phyloP scores from a whole-genome alignment of 805 yeast genomes.

The Myxozyma monticola region DNA sequence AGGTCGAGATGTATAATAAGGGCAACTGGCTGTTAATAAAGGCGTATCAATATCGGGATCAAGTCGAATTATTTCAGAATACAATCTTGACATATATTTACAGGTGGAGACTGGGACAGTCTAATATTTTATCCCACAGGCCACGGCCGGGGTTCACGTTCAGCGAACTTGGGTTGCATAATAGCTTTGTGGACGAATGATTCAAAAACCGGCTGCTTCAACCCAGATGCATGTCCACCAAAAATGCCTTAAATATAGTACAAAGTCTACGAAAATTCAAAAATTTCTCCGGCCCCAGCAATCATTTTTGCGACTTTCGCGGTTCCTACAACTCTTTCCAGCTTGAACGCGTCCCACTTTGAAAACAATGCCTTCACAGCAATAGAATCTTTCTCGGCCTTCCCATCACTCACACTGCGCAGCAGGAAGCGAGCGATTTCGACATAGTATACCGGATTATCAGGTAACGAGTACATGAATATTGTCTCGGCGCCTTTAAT shows the following conservation, averaged over 20 bases:
- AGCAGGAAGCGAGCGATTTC: slow-evolving; percentile 69
- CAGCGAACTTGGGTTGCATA: no score
- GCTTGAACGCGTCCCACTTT: slow-evolving; percentile 72
- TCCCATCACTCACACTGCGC: slow-evolving; percentile 46
- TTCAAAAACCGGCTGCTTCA: background rate
- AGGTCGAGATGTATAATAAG: no score
- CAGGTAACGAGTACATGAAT: slow-evolving; percentile 79
- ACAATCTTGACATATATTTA: no score
- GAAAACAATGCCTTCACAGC: slow-evolving; percentile 63
- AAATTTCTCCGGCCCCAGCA: slow-evolving; percentile 69
- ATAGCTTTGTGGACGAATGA: no score
- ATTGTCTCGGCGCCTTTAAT: slow-evolving; percentile 81
- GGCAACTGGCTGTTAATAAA: no score
- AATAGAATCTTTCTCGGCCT: slow-evolving; percentile 56
- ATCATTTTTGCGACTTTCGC: slow-evolving; percentile 67
- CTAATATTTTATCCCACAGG: no score
- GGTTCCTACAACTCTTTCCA: slow-evolving; percentile 84
- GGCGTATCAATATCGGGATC: no score
- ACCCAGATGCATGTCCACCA: no score
- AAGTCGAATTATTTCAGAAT: no score
- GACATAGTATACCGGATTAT: slow-evolving; percentile 77
- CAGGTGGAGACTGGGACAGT: no score
- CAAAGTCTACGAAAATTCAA: slow-evolving; percentile 61
- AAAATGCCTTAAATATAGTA: background rate
- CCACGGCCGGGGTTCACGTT: no score